A percentile compares a stretch with the other conserved stretches of the same genome.
Conservation (phyloP, 140 eudicot genomes). For the Ambrosia hybrid region DNA sequence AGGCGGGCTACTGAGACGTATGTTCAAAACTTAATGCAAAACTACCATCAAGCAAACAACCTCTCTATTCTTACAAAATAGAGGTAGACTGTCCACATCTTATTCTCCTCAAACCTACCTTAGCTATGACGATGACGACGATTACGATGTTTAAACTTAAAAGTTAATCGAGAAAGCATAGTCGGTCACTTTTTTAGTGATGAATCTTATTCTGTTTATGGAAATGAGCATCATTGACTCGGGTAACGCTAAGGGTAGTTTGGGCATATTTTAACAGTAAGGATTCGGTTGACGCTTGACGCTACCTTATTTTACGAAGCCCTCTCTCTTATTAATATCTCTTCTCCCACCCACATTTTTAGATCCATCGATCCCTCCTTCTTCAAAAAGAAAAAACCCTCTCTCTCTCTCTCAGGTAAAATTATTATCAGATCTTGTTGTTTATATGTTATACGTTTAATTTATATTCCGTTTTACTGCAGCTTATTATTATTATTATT, state of each 20-base stretch:
- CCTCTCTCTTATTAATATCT: not conserved
- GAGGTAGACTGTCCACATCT: too few species aligned
- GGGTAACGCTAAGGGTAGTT: slow-evolving; percentile 16
- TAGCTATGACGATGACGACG: too few species aligned
- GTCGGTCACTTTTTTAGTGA: too few species aligned
- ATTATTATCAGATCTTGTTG: slow-evolving; percentile 8
- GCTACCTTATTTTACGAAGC: slow-evolving; percentile 23
- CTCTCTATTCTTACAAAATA: too few species aligned
- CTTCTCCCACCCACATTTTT: slow-evolving; percentile 19
- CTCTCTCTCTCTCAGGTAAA: slow-evolving; percentile 28
- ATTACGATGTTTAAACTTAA: too few species aligned
- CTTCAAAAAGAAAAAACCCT: not conserved
- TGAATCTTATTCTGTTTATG: too few species aligned
- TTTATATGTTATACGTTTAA: slow-evolving; percentile 3
- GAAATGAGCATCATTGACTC: not conserved
- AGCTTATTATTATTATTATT: slow-evolving; percentile 16
- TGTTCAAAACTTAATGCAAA: too few species aligned
- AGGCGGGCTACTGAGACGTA: too few species aligned
- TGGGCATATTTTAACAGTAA: slow-evolving; percentile 6
- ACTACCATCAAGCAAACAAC: too few species aligned
- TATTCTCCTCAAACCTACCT: too few species aligned
- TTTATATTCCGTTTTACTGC: not conserved
- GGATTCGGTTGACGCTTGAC: slow-evolving; percentile 30
- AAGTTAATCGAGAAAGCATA: too few species aligned
- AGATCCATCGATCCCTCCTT: slow-evolving; percentile 30